Base-by-base conservation (phyloP, 495 filamentous ascomycete species). In the Aspergillus olivimuriae region DNA sequence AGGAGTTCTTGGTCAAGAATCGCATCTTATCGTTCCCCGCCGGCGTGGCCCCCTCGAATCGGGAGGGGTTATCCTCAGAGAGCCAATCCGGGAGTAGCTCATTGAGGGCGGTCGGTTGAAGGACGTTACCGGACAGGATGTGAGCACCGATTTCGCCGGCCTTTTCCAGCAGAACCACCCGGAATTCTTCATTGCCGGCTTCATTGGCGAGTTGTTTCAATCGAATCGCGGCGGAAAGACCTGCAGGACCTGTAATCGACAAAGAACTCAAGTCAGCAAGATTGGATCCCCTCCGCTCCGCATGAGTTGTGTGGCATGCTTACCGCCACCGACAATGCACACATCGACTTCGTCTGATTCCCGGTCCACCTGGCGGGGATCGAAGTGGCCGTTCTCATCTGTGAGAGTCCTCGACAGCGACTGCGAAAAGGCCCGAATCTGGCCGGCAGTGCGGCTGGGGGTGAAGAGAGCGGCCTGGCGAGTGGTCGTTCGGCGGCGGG, bases 51-150 rank as follows among this genome's bases (percentile, higher is more conserved):
- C 84, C 67, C 53, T 87, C 75, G 65, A 97, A 99, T 43, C 86
- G 78, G 43, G 78, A 84, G 21, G 85, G 82, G 57, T 95, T 97
- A 50, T 84, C 79, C 59, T 92, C 82, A 35, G 80, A 77, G 24
- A 92, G 78, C 92, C 92, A 99, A 66, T 95, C 87, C 14, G 92
- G 92, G 16, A 99, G 69, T 14, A 98, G 77, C 59, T 97, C 90
- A 49, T 94, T 81, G 51, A 99, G 70, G 0, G 90, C 87, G 7
- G 80, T 82, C 1, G 92, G 94, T 61, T 98, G 81, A 47, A 97
- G 84, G 33, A 99, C 92, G 50, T 95, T 95, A 33, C 92, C 92
- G 18, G 91, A 96, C 11, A 99, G 72, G 47, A 95, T 94, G 61
- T 99, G 92, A 17, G 89, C 90, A 23, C 92, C 92, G 39, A 99